A percentile compares a stretch with the other conserved stretches of the same genome.
Conservation (phyloP, 2,329 filamentous ascomycete genomes). For the Apiospora aurea region DNA sequence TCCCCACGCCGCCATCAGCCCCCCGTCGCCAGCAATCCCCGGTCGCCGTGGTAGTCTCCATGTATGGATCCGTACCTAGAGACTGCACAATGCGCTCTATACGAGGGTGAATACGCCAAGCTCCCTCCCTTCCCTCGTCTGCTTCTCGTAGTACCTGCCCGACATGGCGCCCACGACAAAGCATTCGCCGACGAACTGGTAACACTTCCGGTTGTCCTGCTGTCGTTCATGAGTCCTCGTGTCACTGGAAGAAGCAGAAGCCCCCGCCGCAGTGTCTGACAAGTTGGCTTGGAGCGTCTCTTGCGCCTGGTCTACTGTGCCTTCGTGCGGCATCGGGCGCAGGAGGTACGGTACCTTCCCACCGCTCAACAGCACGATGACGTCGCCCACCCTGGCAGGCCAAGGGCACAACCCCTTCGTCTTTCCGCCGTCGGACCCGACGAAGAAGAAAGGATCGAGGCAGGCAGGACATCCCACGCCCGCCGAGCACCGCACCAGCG, state of each 20-base stretch:
- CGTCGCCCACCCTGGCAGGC: conserved; percentile 16
- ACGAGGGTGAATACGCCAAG: conserved; percentile 4
- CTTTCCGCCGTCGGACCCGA: neutral
- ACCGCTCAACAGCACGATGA: conserved; percentile 3
- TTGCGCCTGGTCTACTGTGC: neutral
- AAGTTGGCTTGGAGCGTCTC: neutral
- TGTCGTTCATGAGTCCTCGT: neutral
- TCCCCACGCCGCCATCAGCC: too few relatives aligned
- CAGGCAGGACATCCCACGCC: neutral
- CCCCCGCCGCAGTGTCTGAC: neutral
- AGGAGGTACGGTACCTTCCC: conserved; percentile 19
- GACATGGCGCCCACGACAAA: conserved; percentile 8
- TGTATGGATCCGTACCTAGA: too few relatives aligned
- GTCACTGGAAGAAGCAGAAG: neutral
- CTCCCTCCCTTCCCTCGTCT: neutral
- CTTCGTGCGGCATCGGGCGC: neutral
- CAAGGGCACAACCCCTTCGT: conserved; percentile 20
- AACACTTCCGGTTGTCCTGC: neutral
- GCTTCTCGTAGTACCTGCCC: conserved; percentile 11
- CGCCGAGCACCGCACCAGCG: neutral
- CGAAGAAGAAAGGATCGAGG: conserved; percentile 22
- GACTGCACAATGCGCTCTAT: conserved; percentile 19
- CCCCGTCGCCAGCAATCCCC: too few relatives aligned
- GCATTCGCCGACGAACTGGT: conserved; percentile 21
- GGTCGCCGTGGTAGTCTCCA: too few relatives aligned